Evolutionary conservation across 2,329 filamentous ascomycete species (phyloP), one percentile per base, ranked within the genome.

Genomic region (Venturia asperata): DNA sequence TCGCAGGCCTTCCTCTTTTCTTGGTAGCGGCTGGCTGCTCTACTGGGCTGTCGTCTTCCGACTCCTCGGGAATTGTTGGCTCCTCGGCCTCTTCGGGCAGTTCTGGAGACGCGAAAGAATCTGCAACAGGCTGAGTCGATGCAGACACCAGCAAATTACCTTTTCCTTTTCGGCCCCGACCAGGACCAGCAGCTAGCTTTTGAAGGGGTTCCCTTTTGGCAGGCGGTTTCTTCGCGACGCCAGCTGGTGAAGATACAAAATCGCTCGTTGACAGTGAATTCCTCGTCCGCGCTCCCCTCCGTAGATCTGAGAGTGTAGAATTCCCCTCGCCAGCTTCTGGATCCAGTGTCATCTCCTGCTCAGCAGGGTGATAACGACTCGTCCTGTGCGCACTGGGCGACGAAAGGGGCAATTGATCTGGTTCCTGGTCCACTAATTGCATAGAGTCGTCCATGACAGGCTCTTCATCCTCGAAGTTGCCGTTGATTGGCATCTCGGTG

Each of bases 141-240:
- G 37, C 27, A 27, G 60, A 41, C 15, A 61, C 60, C 37, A 61
- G 42, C 42, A 61, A n/a, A 42, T 42, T 42, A 9, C 17, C 21
- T 45, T 61, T 61, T 3, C 60, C 39, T 42, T 61, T 61, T n/a
- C 42, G 42, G 17, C 39, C 60, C 15, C 60, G 15, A n/a, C 52
- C 52, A 37, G 27, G 17, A 7, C 17, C 30, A n/a, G 52, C 52
- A 37, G 30, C 27, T 19, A 21, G 9, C 30, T 58, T 39, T 58
- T 19, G 52, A 34, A 13, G 27, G 30, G 30, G 52, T 1, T 27
- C 15, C 19, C 37, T 58, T 37, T 37, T 37, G 15, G 30, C 30
- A n/a, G 30, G 52, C 52, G 52, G 13, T 58, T 58, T 58, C 52
- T 37, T 58, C 37, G 30, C 30, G 7, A 58, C 17, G 9, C 10